Evolutionary conservation across 108 stramenopile genomes (phyloP).

Genomic region (Nitzschia sp.): DNA sequence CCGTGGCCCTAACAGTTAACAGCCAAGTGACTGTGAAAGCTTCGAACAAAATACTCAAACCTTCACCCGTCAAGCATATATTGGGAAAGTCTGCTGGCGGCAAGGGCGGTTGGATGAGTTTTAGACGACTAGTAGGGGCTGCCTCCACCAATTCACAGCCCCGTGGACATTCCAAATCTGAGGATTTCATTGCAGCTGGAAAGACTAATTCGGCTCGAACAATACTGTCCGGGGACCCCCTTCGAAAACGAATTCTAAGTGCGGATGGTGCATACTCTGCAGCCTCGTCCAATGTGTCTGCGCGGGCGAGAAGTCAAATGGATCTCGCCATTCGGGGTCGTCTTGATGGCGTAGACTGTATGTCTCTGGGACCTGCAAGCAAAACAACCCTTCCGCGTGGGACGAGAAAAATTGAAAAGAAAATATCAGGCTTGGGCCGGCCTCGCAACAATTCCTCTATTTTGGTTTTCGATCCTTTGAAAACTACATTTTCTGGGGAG

Average conservation of each 20-base stretch:
- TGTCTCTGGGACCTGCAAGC: constrained; percentile 44
- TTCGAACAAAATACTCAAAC: constrained; percentile 40
- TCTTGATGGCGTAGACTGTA: constrained; percentile 54
- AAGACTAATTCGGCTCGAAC: neutral
- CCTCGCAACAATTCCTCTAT: neutral
- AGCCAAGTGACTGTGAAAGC: constrained; percentile 43
- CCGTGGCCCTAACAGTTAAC: constrained; percentile 35
- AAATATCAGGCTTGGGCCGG: neutral
- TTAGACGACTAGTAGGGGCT: constrained; percentile 23
- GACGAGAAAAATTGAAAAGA: neutral
- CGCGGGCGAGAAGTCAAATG: neutral
- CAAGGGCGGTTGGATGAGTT: constrained; percentile 17
- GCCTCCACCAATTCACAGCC: neutral
- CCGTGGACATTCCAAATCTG: constrained; percentile 1
- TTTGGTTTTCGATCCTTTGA: constrained; percentile 32
- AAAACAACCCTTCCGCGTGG: neutral
- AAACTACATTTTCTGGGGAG: constrained; percentile 12
- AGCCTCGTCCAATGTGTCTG: neutral
- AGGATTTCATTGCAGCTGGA: neutral
- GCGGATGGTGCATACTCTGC: constrained; percentile 2
- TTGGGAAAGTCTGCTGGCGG: neutral
- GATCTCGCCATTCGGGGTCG: constrained; percentile 54
- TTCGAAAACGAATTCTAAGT: constrained; percentile 18
- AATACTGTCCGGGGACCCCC: neutral
- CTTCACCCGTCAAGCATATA: constrained; percentile 8